phyloP scores from a whole-genome alignment of 2,329 filamentous ascomycete genomes.

The Cercospora brassicicola region DNA sequence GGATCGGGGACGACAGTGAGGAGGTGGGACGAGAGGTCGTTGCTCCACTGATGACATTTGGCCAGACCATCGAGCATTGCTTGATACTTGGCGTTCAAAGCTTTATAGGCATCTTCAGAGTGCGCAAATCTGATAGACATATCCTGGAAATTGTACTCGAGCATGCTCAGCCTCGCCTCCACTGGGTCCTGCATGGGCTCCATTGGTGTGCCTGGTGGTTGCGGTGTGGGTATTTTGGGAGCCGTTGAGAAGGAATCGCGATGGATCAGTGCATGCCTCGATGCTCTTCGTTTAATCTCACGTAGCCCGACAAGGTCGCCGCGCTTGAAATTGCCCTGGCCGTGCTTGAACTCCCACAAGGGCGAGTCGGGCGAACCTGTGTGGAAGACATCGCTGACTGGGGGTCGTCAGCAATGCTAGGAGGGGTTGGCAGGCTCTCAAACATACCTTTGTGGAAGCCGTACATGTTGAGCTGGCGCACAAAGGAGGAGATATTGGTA shows the following conservation, averaged over 20 bases:
- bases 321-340: conserved; percentile 93
- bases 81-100: conserved; percentile 78
- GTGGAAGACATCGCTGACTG: conserved; percentile 98
- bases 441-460: conserved; percentile 94
- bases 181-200: conserved; percentile 72
- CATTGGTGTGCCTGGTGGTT: conserved; percentile 65
- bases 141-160: conserved; percentile 84
- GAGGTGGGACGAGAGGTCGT: conserved; percentile 76
- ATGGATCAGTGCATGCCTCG: conserved; percentile 87
- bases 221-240: conserved; percentile 70
- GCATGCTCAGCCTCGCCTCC: conserved; percentile 69
- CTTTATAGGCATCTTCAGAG: conserved; percentile 78
- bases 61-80: conserved; percentile 76
- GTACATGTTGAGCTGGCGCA: conserved; percentile 98
- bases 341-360: conserved; percentile 98
- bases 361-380: conserved; percentile 90
- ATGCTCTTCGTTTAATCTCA: conserved; percentile 94
- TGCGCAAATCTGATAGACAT: conserved; percentile 72
- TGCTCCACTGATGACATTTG: conserved; percentile 76
- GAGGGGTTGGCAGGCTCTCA: background rate
- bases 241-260: conserved; percentile 77
- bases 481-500: conserved; percentile 98
- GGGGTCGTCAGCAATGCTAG: background rate
- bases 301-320: conserved; percentile 87
- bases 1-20: conserved; percentile 71